These are phyloP conservation scores for Pyrenula massariospora DNA, from an alignment of 495 filamentous ascomycete genomes.

Conservation along the genomic window DNA sequence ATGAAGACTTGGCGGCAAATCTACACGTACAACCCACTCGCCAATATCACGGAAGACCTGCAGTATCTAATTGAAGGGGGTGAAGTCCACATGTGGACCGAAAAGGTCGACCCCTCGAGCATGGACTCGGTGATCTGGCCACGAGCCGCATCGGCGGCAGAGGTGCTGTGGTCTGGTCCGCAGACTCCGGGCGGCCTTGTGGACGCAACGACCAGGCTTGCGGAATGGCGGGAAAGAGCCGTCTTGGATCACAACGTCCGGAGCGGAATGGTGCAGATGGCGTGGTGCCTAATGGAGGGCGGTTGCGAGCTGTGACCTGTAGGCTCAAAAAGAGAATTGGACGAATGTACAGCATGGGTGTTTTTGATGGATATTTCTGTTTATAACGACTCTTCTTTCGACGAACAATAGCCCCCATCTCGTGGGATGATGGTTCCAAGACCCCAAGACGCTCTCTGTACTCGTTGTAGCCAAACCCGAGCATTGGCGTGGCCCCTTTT, in stretches of 20 bases:
- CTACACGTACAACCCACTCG: constrained; percentile 63
- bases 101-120: constrained; percentile 60
- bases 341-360: too few species aligned
- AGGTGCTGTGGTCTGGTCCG: constrained; percentile 71
- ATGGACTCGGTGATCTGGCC: constrained; percentile 67
- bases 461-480: too few species aligned
- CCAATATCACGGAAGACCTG: constrained; percentile 40
- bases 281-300: neutral
- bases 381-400: too few species aligned
- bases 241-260: neutral
- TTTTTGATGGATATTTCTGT: too few species aligned
- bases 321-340: too few species aligned
- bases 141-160: constrained; percentile 56
- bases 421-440: too few species aligned
- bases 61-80: constrained; percentile 61
- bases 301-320: neutral
- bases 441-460: too few species aligned
- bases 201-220: constrained; percentile 55
- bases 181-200: constrained; percentile 84
- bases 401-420: too few species aligned
- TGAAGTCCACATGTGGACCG: constrained; percentile 66
- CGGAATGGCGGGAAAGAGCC: constrained; percentile 49
- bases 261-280: neutral
- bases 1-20: constrained; percentile 65
- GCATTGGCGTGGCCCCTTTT: too few species aligned